A percentile compares a stretch with the other conserved stretches of the same genome.
These are phyloP conservation scores for Carnegiea gigantea DNA, from an alignment of 179 eudicot genomes.

Conservation along the genomic window DNA sequence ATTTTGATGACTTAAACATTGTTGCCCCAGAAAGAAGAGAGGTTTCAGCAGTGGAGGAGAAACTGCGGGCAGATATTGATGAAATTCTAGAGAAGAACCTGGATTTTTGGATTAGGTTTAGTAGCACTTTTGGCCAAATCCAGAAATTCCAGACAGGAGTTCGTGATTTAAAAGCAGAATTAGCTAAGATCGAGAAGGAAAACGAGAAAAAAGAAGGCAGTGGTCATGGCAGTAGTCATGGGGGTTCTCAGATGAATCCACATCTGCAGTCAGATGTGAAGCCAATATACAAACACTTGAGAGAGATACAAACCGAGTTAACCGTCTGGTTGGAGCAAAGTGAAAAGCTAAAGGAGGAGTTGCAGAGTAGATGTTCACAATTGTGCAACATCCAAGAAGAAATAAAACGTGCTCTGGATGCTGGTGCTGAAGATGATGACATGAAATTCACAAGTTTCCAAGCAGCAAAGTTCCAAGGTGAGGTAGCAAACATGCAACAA, in stretches of 20 bases:
- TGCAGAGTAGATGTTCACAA: conserved; percentile 56
- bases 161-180: conserved; percentile 57
- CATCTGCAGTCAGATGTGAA: conserved; percentile 54
- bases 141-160: conserved; percentile 67
- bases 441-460: conserved; percentile 71
- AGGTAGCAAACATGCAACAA: conserved; percentile 89
- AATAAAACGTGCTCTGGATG: conserved; percentile 56
- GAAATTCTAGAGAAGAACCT: conserved; percentile 74
- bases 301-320: conserved; percentile 70
- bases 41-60: conserved; percentile 65
- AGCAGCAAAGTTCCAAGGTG: conserved; percentile 92
- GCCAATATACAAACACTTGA: conserved; percentile 73
- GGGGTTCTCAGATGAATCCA: conserved; percentile 17
- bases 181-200: conserved; percentile 46
- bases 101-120: conserved; percentile 84
- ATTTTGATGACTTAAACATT: conserved; percentile 40
- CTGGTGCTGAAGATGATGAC: conserved; percentile 63
- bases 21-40: conserved; percentile 21
- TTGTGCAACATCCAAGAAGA: conserved; percentile 67
- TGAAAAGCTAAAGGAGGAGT: conserved; percentile 60
- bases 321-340: conserved; percentile 71
- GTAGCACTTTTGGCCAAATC: conserved; percentile 66
- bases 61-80: conserved; percentile 61
- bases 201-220: conserved; percentile 46
- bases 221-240: conserved; percentile 29